A percentile compares a stretch with the other conserved stretches of the same genome.
These are phyloP conservation scores for Beauveria brongniartii DNA, from an alignment of 2,329 filamentous ascomycete species.

Conservation along the genomic window DNA sequence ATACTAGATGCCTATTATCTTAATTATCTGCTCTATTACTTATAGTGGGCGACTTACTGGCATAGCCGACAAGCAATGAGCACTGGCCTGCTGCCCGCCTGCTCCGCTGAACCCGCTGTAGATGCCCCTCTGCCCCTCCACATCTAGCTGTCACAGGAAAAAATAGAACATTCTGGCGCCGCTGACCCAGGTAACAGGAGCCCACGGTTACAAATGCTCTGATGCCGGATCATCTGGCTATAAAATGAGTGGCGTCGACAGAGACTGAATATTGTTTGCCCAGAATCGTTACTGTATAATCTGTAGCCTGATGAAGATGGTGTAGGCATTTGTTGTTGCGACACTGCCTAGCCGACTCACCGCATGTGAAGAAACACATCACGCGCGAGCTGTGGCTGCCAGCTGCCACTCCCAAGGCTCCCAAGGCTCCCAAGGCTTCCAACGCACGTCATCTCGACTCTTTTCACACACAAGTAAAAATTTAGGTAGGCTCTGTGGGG, in stretches of 20 bases:
- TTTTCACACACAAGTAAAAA: neutral
- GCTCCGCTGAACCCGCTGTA: neutral
- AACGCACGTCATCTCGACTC: too few species aligned
- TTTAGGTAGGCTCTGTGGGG: neutral
- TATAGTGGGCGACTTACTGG: too few species aligned
- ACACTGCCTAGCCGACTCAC: neutral
- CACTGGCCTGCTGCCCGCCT: neutral
- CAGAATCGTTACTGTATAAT: neutral
- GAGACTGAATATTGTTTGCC: neutral
- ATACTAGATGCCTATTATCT: too few species aligned
- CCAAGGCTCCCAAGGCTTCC: too few species aligned
- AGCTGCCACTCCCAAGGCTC: neutral
- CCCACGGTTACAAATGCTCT: neutral
- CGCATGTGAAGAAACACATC: too few species aligned
- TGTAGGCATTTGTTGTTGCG: too few species aligned
- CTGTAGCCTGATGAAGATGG: too few species aligned
- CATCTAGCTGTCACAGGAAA: neutral
- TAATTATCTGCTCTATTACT: too few species aligned
- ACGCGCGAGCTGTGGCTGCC: neutral
- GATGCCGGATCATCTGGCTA: neutral
- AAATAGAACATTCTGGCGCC: slow-evolving; percentile 8
- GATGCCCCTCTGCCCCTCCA: neutral
- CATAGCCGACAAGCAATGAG: too few species aligned
- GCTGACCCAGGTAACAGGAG: neutral
- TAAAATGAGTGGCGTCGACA: slow-evolving; percentile 2